These are phyloP conservation scores for Talaromyces piceae DNA, from an alignment of 2,329 filamentous ascomycete genomes.

Conservation along the genomic window DNA sequence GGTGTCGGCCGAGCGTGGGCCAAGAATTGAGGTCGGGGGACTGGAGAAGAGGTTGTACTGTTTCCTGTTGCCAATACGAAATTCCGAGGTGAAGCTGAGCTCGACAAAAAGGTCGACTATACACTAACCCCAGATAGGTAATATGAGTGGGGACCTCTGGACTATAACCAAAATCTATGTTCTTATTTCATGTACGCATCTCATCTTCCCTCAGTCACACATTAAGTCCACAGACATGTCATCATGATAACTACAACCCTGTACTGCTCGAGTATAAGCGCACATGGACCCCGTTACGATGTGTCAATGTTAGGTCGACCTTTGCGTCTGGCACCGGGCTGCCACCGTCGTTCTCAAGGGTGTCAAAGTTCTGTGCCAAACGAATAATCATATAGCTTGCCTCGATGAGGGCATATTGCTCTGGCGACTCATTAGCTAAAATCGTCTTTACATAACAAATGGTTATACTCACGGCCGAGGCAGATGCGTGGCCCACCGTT, in stretches of 20 bases:
- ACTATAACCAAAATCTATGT: not conserved
- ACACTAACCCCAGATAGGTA: not conserved
- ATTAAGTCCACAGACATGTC: not conserved
- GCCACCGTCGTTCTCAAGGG: slow-evolving; percentile 6
- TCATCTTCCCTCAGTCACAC: too few species aligned
- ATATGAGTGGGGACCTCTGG: not conserved
- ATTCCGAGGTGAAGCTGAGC: not conserved
- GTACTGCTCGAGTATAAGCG: slow-evolving; percentile 2
- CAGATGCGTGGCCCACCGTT: slow-evolving; percentile 21
- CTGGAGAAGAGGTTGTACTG: not conserved
- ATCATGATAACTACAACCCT: not conserved
- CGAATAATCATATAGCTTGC: slow-evolving; percentile 17
- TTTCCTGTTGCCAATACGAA: not conserved
- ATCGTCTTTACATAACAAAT: slow-evolving; percentile 1
- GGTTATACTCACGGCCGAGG: slow-evolving; percentile 15
- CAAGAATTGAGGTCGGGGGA: not conserved
- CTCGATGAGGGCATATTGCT: slow-evolving; percentile 21
- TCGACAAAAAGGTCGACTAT: not conserved
- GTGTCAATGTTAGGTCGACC: slow-evolving; percentile 6
- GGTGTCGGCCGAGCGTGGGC: not conserved
- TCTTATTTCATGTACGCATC: not conserved
- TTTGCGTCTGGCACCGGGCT: slow-evolving; percentile 6
- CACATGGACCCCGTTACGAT: slow-evolving; percentile 8
- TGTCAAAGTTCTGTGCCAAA: slow-evolving; percentile 46
- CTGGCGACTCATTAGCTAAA: slow-evolving; percentile 3